Percentiles rank a stretch among this genome's conserved stretches.
Evolutionary conservation across 2,329 filamentous ascomycete genomes (phyloP).

Genomic region (Ciborinia camelliae): DNA sequence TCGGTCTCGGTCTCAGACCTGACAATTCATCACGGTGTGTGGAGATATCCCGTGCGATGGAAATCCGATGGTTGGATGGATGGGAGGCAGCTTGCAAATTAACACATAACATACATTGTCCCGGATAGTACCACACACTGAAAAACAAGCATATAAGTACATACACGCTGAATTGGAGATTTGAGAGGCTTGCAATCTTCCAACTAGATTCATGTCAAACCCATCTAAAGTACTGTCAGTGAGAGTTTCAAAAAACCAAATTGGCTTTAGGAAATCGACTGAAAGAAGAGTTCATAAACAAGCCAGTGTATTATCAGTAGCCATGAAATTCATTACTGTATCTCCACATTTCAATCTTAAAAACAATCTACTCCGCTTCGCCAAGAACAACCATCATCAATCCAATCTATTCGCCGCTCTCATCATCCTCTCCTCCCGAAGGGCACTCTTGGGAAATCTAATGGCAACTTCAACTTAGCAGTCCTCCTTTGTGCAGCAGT

Average conservation of each 20-base stretch:
- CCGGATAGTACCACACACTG: too few relatives aligned
- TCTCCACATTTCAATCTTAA: slow-evolving; percentile 7
- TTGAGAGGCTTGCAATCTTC: background rate
- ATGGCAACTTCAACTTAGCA: slow-evolving; percentile 71
- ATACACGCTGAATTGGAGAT: too few relatives aligned
- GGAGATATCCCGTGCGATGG: too few relatives aligned
- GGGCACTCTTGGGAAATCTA: slow-evolving; percentile 70
- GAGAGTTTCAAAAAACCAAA: too few relatives aligned
- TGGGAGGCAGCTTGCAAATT: too few relatives aligned
- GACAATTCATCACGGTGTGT: too few relatives aligned
- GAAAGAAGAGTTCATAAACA: background rate
- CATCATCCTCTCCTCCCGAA: slow-evolving; percentile 29
- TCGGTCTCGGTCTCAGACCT: too few relatives aligned
- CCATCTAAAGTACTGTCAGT: too few relatives aligned
- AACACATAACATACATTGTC: too few relatives aligned
- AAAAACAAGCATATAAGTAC: too few relatives aligned
- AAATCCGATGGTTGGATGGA: too few relatives aligned
- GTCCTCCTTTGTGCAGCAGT: slow-evolving; percentile 59
- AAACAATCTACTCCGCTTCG: slow-evolving; percentile 3
- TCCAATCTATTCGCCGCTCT: background rate
- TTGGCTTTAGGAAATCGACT: background rate
- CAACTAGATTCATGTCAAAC: too few relatives aligned
- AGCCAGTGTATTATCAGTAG: background rate
- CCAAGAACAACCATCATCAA: background rate
- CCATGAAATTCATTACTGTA: slow-evolving; percentile 4